These are phyloP conservation scores for Sugiyamaella paludigena DNA, from an alignment of 1,139 yeast species.

Conservation along the genomic window DNA sequence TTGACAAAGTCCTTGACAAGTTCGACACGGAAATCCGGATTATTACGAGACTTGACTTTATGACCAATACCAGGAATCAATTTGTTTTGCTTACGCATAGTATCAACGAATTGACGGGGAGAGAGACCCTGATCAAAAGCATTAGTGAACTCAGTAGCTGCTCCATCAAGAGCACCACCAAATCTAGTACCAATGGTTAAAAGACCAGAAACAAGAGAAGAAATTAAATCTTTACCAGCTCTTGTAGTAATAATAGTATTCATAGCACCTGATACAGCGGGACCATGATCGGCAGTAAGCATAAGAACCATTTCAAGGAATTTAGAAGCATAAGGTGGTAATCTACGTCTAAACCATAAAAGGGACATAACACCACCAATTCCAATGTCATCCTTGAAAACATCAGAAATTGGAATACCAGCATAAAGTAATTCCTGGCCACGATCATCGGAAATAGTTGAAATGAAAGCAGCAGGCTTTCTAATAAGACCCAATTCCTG, in stretches of 20 bases:
- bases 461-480: constrained; percentile 49
- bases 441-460: constrained; percentile 49
- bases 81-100: constrained; percentile 49
- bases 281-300: constrained; percentile 51
- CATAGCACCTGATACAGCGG: constrained; percentile 50
- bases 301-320: constrained; percentile 48
- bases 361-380: constrained; percentile 50
- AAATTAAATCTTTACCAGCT: constrained; percentile 48
- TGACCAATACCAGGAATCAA: constrained; percentile 49
- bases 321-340: constrained; percentile 46
- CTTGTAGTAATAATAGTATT: constrained; percentile 49
- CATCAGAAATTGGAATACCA: constrained; percentile 48
- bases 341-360: constrained; percentile 47
- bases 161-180: constrained; percentile 50
- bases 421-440: constrained; percentile 48
- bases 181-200: constrained; percentile 47
- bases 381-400: constrained; percentile 48
- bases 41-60: constrained; percentile 48
- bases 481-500: constrained; percentile 48
- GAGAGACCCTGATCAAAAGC: constrained; percentile 46
- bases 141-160: constrained; percentile 45
- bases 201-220: constrained; percentile 46
- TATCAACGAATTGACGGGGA: constrained; percentile 47
- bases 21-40: constrained; percentile 50
- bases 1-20: constrained; percentile 47